phyloP scores from a whole-genome alignment of 352 stramenopile species.

The Pythium insidiosum region DNA sequence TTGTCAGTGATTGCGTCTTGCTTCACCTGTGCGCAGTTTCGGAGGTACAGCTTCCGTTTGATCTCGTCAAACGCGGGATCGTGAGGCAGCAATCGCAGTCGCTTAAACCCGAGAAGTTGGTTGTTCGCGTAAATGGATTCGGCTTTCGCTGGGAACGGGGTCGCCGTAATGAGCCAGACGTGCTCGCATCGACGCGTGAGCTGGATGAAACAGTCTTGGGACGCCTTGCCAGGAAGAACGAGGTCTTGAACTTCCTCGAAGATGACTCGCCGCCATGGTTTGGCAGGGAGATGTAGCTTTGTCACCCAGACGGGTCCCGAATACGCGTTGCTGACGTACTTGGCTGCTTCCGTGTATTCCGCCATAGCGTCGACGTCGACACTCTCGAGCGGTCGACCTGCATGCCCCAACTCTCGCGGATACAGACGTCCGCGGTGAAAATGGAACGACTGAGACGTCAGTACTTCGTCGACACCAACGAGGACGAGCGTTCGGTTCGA shows the following conservation, averaged over 20 bases:
- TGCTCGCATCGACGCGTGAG: conserved; percentile 65
- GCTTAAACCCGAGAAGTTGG: conserved; percentile 76
- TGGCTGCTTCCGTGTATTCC: conserved; percentile 65
- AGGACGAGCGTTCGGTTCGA: conserved; percentile 79
- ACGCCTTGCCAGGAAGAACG: conserved; percentile 55
- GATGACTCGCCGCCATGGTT: conserved; percentile 68
- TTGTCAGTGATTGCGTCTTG: conserved; percentile 74
- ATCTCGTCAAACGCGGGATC: conserved; percentile 81
- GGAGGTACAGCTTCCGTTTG: conserved; percentile 82
- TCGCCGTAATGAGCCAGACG: conserved; percentile 82
- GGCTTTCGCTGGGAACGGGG: conserved; percentile 67
- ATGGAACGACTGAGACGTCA: conserved; percentile 44
- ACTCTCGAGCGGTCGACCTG: conserved; percentile 24
- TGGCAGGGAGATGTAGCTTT: conserved; percentile 47
- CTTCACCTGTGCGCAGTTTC: conserved; percentile 76
- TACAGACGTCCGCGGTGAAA: conserved; percentile 65
- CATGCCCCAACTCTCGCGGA: conserved; percentile 21
- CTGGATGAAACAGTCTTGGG: conserved; percentile 80
- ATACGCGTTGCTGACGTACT: conserved; percentile 79
- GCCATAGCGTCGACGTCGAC: conserved; percentile 35
- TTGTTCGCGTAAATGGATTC: conserved; percentile 87
- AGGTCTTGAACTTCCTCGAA: conserved; percentile 87
- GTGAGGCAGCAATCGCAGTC: conserved; percentile 47
- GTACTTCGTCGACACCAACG: conserved; percentile 63
- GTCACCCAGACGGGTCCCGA: conserved; percentile 61